Evolutionary conservation across 306 rosid species (phyloP).

Genomic region (Urtica urens): DNA sequence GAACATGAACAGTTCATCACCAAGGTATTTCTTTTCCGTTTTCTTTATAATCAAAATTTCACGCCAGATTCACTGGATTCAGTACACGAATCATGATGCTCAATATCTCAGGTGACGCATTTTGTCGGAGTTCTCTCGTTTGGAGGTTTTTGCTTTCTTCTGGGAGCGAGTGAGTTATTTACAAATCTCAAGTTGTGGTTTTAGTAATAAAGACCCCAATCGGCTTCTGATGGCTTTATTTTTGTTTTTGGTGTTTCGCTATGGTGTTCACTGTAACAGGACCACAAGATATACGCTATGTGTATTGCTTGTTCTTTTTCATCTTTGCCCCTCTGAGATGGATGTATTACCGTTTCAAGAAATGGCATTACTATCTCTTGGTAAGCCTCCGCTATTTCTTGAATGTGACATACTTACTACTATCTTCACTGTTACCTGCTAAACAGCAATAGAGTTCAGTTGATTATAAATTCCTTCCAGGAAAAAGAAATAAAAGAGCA

Average conservation of each 20-base stretch:
- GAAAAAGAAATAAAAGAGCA: not conserved
- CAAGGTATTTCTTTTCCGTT: constrained; percentile 33
- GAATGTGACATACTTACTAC: not conserved
- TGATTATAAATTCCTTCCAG: too few species aligned
- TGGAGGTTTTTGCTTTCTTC: constrained; percentile 81
- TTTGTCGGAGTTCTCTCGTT: constrained; percentile 65
- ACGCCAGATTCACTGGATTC: not conserved
- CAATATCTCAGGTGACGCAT: constrained; percentile 56
- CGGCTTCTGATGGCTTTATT: not conserved
- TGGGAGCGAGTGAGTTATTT: constrained; percentile 80
- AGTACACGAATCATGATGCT: too few species aligned
- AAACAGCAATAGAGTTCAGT: not conserved
- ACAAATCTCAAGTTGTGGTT: not conserved
- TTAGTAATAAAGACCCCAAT: not conserved
- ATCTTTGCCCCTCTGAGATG: constrained; percentile 89
- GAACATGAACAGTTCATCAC: constrained; percentile 77
- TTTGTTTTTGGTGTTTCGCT: too few species aligned
- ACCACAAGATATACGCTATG: constrained; percentile 73
- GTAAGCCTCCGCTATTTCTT: constrained; percentile 32
- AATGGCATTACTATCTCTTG: constrained; percentile 95
- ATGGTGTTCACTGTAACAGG: constrained; percentile 33
- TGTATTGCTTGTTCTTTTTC: constrained; percentile 73
- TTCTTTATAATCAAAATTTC: not conserved
- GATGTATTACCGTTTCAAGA: constrained; percentile 89
- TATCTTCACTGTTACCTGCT: not conserved